Conservation (phyloP, 2,329 filamentous ascomycete species). For the Aspergillus fumigatiaffinis region DNA sequence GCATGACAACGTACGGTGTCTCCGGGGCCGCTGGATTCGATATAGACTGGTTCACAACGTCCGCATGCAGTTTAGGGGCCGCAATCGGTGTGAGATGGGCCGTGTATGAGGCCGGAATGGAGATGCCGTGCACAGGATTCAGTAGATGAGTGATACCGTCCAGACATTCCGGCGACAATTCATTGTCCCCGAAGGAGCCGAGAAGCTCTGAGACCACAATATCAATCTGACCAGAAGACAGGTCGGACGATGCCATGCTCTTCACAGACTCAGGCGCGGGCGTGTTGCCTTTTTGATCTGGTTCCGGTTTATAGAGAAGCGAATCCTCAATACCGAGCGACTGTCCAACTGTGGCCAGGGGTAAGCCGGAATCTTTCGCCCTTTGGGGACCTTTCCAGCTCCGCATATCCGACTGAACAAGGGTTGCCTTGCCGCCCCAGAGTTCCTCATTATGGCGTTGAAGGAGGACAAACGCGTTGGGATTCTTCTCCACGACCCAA, state of each 20-base stretch:
- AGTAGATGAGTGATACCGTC: conserved; percentile 93
- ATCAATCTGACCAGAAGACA: conserved; percentile 55
- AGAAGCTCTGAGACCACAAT: conserved; percentile 92
- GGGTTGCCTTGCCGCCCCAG: conserved; percentile 77
- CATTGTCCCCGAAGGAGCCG: conserved; percentile 91
- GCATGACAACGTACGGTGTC: conserved; percentile 90
- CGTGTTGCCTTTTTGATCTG: conserved; percentile 38
- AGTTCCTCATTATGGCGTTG: conserved; percentile 76
- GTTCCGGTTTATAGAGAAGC: conserved; percentile 18
- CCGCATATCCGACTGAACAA: conserved; percentile 96
- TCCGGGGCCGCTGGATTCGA: conserved; percentile 72
- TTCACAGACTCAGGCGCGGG: conserved; percentile 21
- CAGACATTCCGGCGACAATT: conserved; percentile 91
- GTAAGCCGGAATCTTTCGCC: conserved; percentile 18
- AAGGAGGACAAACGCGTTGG: conserved; percentile 91
- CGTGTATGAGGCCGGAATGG: conserved; percentile 89
- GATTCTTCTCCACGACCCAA: conserved; percentile 97
- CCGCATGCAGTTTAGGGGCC: conserved; percentile 77
- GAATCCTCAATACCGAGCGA: conserved; percentile 29
- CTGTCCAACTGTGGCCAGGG: conserved; percentile 28
- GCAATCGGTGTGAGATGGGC: conserved; percentile 91
- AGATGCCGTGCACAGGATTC: conserved; percentile 76
- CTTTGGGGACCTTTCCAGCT: conserved; percentile 77
- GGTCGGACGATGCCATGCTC: conserved; percentile 42
- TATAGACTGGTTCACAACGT: conserved; percentile 63